Evolutionary conservation across 345 rosid genomes (phyloP), one percentile per base, ranked within the genome.

Genomic region (Pugionium cornutum): DNA sequence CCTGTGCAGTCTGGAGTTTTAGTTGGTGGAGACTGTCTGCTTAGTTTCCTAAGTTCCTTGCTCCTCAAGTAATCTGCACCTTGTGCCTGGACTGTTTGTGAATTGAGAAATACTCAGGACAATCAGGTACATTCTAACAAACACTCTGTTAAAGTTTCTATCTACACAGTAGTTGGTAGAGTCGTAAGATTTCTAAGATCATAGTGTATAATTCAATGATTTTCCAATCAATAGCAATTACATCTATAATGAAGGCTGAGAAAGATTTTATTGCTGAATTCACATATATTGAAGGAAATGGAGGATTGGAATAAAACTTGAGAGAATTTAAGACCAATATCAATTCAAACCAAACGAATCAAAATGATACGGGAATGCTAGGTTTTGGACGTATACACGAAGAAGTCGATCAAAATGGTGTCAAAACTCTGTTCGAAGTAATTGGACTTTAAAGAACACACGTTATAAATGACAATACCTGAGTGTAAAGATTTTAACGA

Each of bases 1-100:
- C 85, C 90, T 10, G 64, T 42, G 48, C 41, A 66, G 33, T 72
- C 58, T 40, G 43, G 37, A 72, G 40, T 81, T 59, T 56, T 53
- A 55, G 53, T 60, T 53, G 55, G 26, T 31, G 47, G 53, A 64
- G 75, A 30, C 67, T 65, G 44, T 9, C 37, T 64, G 58, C 74
- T 78, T 50, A 66, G 70, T 58, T 53, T 77, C 67, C 73, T 84
- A 6, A 44, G 59, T 55, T 66, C 68, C 68, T 75, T 89, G 80
- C 66, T 78, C 59, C 82, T 80, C 83, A 85, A 73, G 68, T 84
- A 86, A 64, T 76, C 85, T 60, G 81, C 80, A 40, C 89, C 83
- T 72, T 77, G 85, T 28, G 85, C 86, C 78, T 81, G 83, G 76
- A 88, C 98, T 88, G 87, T 32, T 43, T 66, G 37, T 52, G 26